Evolutionary conservation across 2,329 filamentous ascomycete species (phyloP), one percentile per base, ranked within the genome.

Genomic region (Verticillium albo-atrum): DNA sequence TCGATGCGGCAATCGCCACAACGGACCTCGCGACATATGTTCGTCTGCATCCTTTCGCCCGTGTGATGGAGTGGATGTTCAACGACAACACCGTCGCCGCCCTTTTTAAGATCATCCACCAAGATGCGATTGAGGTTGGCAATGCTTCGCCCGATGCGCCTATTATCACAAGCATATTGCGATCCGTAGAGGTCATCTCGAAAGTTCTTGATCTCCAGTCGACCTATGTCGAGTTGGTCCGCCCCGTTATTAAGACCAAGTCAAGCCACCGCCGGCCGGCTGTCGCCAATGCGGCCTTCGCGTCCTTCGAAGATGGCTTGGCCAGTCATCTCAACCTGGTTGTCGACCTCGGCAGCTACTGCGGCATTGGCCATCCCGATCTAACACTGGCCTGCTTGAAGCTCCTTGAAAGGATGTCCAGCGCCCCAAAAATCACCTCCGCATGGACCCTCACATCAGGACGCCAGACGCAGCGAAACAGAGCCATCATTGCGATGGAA

Each of bases 41-140:
- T 60, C 86, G 87, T 26, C 83, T 97, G 57, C 96, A 99, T 75
- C 94, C 96, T 0, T 99, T 98, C 69, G 88, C 91, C 3, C 87
- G 96, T 61, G 89, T 96, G 17, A 97, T 98, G 90, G 95, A 99
- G 70, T 98, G 95, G 92, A 85, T 99, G 75, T 97, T 96, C 74
- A 97, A 96, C 70, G 91, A 96, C 68, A 91, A 89, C 64, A 91
- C 97, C 25, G 86, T 96, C 67, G 85, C 84, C 64, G 85, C 89
- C 15, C 76, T 99, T 2, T 94, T 97, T 72, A 82, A 85, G 59
- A 85, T 89, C 12, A 85, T 95, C 30, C 90, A 94, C 65, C 89
- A 96, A 70, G 86, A 94, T 65, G 77, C 89, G 17, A 79, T 82
- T 7, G 87, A 90, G 60, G 83, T 97, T 47, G 86, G 90, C 62